A percentile compares a stretch with the other conserved stretches of the same genome.
These are phyloP conservation scores for Blastobotrys aristatus DNA, from an alignment of 1,139 yeast genomes.

Conservation along the genomic window DNA sequence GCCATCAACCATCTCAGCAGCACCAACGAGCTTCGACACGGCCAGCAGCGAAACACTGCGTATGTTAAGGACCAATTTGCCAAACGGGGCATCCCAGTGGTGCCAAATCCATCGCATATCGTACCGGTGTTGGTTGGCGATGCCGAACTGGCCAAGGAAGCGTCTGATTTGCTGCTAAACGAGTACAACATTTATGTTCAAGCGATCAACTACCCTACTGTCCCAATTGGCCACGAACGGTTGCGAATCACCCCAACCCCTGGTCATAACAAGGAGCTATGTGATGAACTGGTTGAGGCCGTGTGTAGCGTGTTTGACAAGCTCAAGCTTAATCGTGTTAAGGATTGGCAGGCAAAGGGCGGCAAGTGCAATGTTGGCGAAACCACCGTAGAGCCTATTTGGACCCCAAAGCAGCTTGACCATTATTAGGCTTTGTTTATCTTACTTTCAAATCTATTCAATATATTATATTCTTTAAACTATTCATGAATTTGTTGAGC, in stretches of 20 bases:
- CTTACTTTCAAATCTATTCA: background rate
- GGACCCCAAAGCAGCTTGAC: conserved; percentile 80
- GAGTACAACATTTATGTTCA: conserved; percentile 90
- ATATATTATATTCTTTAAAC: background rate
- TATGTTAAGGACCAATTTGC: conserved; percentile 73
- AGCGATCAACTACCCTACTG: conserved; percentile 98
- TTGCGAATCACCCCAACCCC: conserved; percentile 97
- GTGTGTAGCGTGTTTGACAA: conserved; percentile 76
- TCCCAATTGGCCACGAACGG: conserved; percentile 92
- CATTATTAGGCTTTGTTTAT: conserved; percentile 15
- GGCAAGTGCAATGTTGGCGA: conserved; percentile 89
- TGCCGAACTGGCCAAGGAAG: conserved; percentile 85
- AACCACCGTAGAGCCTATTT: conserved; percentile 48
- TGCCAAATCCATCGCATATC: conserved; percentile 96
- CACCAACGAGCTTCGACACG: conserved; percentile 70
- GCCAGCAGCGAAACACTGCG: conserved; percentile 80
- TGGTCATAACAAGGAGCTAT: conserved; percentile 75
- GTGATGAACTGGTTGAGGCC: conserved; percentile 72
- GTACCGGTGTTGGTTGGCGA: conserved; percentile 94
- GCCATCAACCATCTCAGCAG: conserved; percentile 83
- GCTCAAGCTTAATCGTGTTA: conserved; percentile 65
- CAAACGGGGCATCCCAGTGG: conserved; percentile 81
- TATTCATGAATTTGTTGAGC: too few species aligned
- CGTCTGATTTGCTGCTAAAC: conserved; percentile 81
- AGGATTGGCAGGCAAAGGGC: conserved; percentile 74